Evolutionary conservation across 495 filamentous ascomycete species (phyloP).

Genomic region (Ascobolus immersus): DNA sequence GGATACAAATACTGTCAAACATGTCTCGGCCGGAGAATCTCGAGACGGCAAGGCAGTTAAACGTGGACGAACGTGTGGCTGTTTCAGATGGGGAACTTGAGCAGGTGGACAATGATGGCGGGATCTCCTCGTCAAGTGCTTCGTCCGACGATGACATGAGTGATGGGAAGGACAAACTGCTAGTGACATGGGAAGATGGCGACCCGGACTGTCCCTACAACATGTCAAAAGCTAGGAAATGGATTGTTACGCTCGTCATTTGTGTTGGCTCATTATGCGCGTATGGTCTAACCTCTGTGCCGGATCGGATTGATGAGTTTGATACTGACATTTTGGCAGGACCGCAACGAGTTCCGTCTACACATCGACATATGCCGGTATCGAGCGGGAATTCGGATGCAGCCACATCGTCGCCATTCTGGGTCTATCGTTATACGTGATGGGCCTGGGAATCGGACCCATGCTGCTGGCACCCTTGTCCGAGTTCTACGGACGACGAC

Average conservation of each 20-base stretch:
- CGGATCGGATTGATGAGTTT: neutral
- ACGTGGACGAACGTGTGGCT: too few species aligned
- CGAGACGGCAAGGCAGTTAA: too few species aligned
- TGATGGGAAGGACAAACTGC: too few species aligned
- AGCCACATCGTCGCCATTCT: slow-evolving; percentile 48
- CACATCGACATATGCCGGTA: slow-evolving; percentile 59
- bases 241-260: slow-evolving; percentile 52
- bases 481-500: slow-evolving; percentile 71
- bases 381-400: slow-evolving; percentile 47
- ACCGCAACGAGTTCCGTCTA: slow-evolving; percentile 80
- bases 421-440: slow-evolving; percentile 55
- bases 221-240: slow-evolving; percentile 40
- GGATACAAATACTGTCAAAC: too few species aligned
- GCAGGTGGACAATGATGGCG: too few species aligned
- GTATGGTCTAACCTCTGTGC: slow-evolving; percentile 29
- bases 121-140: too few species aligned
- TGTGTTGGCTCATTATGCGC: slow-evolving; percentile 54
- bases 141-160: too few species aligned
- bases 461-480: slow-evolving; percentile 24
- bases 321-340: slow-evolving; percentile 18
- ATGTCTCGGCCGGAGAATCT: too few species aligned
- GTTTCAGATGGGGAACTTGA: too few species aligned
- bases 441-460: slow-evolving; percentile 27
- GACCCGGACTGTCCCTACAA: slow-evolving; percentile 52
- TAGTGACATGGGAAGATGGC: slow-evolving; percentile 42